These are phyloP conservation scores for Ganoderma boninense DNA, from an alignment of 1,284 basidiomycete genomes.

Conservation along the genomic window DNA sequence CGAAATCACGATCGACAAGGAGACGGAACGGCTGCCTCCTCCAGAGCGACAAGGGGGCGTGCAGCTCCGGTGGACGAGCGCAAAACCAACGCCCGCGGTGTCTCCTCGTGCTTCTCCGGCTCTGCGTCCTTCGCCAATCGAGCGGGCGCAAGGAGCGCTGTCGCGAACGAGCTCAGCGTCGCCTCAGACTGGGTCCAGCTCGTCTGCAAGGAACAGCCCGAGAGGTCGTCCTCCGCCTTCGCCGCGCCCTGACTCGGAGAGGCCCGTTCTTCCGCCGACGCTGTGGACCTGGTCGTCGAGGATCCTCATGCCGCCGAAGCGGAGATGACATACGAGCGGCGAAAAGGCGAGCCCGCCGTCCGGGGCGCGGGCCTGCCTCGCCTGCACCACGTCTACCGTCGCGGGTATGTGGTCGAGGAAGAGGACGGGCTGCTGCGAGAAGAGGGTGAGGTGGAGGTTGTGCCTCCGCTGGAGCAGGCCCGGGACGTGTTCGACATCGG, in stretches of 20 bases:
- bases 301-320: slow-evolving; percentile 60
- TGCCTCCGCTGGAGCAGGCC: slow-evolving; percentile 24
- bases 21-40: slow-evolving; percentile 45
- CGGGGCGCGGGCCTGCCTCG: slow-evolving; percentile 42
- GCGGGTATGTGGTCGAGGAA: slow-evolving; percentile 57
- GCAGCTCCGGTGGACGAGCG: slow-evolving; percentile 57
- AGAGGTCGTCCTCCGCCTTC: slow-evolving; percentile 42
- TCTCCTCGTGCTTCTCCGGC: slow-evolving; percentile 26
- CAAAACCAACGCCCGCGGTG: slow-evolving; percentile 26
- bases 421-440: slow-evolving; percentile 48
- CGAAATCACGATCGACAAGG: slow-evolving; percentile 51
- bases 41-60: slow-evolving; percentile 46
- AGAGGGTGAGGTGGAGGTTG: slow-evolving; percentile 47
- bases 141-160: slow-evolving; percentile 10
- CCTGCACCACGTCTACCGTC: slow-evolving; percentile 61
- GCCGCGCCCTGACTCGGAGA: slow-evolving; percentile 46
- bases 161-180: slow-evolving; percentile 27
- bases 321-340: slow-evolving; percentile 56
- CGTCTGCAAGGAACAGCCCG: slow-evolving; percentile 40
- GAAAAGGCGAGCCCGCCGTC: slow-evolving; percentile 60
- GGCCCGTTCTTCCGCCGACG: slow-evolving; percentile 69
- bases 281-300: slow-evolving; percentile 82
- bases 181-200: slow-evolving; percentile 27
- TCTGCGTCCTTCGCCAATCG: slow-evolving; percentile 29
- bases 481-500: slow-evolving; percentile 35